Evolutionary conservation across 306 rosid species (phyloP).

Genomic region (Fragaria iinumae): DNA sequence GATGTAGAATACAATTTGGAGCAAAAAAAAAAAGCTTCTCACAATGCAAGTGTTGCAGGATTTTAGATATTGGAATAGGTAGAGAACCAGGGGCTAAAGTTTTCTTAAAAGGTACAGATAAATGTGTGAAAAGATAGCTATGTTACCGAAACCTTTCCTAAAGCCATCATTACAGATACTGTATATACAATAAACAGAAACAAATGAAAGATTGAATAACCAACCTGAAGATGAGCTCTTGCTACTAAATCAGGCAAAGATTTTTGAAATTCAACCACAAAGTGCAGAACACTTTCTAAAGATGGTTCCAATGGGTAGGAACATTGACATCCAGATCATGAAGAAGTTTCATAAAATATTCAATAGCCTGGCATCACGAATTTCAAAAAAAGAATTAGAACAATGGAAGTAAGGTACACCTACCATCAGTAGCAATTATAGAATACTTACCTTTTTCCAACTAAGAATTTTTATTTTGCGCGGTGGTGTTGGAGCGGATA

Average conservation of each 20-base stretch:
- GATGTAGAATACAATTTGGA: not conserved
- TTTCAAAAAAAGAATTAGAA: conserved; percentile 20
- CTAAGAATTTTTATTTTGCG: conserved; percentile 74
- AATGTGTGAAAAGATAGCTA: not conserved
- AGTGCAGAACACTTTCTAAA: conserved; percentile 70
- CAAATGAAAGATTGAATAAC: conserved; percentile 15
- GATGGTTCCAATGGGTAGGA: conserved; percentile 53
- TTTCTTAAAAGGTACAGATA: not conserved
- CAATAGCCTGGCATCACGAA: conserved; percentile 66
- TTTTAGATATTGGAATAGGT: no score
- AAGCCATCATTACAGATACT: conserved; percentile 12
- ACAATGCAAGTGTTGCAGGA: no score
- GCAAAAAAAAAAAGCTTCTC: no score
- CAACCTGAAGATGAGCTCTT: no score
- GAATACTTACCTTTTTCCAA: conserved; percentile 63
- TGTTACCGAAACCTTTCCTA: not conserved
- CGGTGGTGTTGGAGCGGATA: conserved; percentile 96
- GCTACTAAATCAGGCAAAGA: conserved; percentile 41
- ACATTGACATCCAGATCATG: conserved; percentile 52
- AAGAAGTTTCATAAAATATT: conserved; percentile 82
- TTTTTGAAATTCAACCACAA: conserved; percentile 87
- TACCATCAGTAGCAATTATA: conserved; percentile 19
- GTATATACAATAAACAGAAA: conserved; percentile 11
- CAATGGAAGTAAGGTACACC: conserved; percentile 1
- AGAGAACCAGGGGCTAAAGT: not conserved